These are phyloP conservation scores for Zoysia matrella DNA, from an alignment of 202 grass and related monocot species.

Conservation along the genomic window DNA sequence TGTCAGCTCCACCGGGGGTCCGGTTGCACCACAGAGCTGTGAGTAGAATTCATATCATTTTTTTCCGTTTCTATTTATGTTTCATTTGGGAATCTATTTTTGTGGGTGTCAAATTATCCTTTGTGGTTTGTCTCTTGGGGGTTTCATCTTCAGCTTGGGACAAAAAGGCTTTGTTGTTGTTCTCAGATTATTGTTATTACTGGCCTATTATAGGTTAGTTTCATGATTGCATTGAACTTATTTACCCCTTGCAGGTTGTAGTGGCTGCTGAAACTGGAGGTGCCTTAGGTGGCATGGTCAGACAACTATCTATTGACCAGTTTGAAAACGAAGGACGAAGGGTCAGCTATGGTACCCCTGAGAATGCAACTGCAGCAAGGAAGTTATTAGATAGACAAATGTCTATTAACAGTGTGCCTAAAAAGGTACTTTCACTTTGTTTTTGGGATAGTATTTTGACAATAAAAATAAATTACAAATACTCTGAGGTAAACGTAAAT, in stretches of 20 bases:
- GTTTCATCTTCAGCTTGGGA: no score
- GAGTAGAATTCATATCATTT: conserved; percentile 47
- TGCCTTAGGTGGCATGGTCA: conserved; percentile 98
- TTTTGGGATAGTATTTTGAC: conserved; percentile 26
- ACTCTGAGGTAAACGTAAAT: conserved; percentile 25
- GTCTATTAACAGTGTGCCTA: conserved; percentile 98
- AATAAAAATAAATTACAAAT: conserved; percentile 18
- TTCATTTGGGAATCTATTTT: conserved; percentile 18
- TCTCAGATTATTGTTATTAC: conserved; percentile 3
- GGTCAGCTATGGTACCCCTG: conserved; percentile 96
- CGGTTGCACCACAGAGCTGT: conserved; percentile 99
- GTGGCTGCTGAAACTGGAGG: conserved; percentile 98
- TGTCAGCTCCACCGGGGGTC: conserved; percentile 77
- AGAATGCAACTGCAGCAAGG: conserved; percentile 92
- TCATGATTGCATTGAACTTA: conserved; percentile 20
- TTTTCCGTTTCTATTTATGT: conserved; percentile 11
- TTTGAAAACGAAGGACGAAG: conserved; percentile 98
- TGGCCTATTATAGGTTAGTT: conserved; percentile 29
- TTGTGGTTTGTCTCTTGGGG: no score
- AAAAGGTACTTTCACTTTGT: conserved; percentile 72
- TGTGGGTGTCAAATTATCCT: neutral
- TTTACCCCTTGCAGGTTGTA: conserved; percentile 67
- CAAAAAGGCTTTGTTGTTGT: no score
- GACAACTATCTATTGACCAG: conserved; percentile 39
- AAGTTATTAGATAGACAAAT: conserved; percentile 96